A percentile compares a stretch with the other conserved stretches of the same genome.
phyloP scores from a whole-genome alignment of 768 basidiomycete species.

The Podaxis pistillaris region DNA sequence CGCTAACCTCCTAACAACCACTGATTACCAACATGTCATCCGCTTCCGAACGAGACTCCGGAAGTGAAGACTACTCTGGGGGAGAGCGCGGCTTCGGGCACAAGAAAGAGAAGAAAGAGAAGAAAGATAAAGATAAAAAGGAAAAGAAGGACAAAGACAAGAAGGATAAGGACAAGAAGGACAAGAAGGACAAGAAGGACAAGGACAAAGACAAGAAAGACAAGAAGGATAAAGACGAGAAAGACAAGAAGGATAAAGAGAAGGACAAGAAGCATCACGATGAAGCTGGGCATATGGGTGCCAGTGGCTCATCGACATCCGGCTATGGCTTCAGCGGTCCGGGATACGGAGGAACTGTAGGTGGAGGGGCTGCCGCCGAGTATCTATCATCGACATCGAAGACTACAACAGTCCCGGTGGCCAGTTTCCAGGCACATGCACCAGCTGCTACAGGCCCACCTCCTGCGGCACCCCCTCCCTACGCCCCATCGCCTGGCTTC shows the following conservation, averaged over 20 bases:
- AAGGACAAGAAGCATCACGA: slow-evolving; percentile 16
- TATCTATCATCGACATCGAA: slow-evolving; percentile 1
- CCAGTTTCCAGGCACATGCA: slow-evolving; percentile 8
- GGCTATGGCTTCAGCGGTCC: not conserved
- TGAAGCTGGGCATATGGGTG: slow-evolving; percentile 1
- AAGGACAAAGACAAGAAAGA: slow-evolving; percentile 22
- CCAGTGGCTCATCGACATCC: not conserved
- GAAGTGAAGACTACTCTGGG: not conserved
- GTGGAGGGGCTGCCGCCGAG: slow-evolving; percentile 4
- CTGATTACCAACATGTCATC: not conserved
- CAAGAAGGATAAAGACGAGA: slow-evolving; percentile 20
- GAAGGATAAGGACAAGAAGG: slow-evolving; percentile 23
- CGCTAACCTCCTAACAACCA: not conserved
- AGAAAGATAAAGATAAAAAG: slow-evolving; percentile 22
- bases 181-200: slow-evolving; percentile 25
- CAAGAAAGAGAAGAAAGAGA: slow-evolving; percentile 14
- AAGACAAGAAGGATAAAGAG: slow-evolving; percentile 17
- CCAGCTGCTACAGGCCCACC: slow-evolving; percentile 13
- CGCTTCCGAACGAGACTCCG: slow-evolving; percentile 1
- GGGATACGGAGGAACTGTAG: not conserved
- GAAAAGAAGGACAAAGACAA: slow-evolving; percentile 26
- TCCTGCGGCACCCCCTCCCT: slow-evolving; percentile 18
- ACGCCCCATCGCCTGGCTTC: slow-evolving; percentile 14
- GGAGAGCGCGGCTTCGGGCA: slow-evolving; percentile 1
- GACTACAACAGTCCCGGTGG: not conserved